Conservation (phyloP, 208 protist genomes). For the Crithidia mellificae region DNA sequence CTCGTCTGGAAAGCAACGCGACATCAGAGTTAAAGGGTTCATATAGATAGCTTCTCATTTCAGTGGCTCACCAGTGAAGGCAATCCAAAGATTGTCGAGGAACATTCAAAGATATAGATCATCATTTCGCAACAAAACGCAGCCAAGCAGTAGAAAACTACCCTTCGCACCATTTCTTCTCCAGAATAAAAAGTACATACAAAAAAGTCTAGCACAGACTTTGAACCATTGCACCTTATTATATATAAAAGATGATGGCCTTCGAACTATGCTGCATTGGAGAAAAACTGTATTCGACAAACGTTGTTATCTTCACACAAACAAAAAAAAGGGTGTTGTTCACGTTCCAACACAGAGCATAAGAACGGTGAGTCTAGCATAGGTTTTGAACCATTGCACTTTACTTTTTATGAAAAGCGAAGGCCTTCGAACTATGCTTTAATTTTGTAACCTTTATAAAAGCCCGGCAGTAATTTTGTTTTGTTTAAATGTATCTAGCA, state of each 20-base stretch:
- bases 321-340: too few relatives aligned
- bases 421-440: constrained; percentile 5
- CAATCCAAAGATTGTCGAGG: constrained; percentile 9
- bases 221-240: constrained; percentile 33
- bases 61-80: constrained; percentile 3
- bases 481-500: constrained; percentile 14
- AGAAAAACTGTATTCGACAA: background rate
- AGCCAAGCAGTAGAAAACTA: background rate
- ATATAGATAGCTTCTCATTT: constrained; percentile 25
- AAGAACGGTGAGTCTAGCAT: background rate
- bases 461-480: too few relatives aligned
- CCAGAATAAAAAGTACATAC: background rate
- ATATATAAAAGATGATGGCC: constrained; percentile 16
- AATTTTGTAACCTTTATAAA: too few relatives aligned
- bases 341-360: too few relatives aligned
- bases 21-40: constrained; percentile 38
- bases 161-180: background rate
- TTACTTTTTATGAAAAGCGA: background rate
- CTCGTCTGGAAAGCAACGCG: too few relatives aligned
- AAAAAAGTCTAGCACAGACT: constrained; percentile 28
- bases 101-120: constrained; percentile 33
- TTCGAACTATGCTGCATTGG: constrained; percentile 16
- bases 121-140: background rate
- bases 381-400: constrained; percentile 3
- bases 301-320: too few relatives aligned